A percentile compares a stretch with the other conserved stretches of the same genome.
These are phyloP conservation scores for Plasmodium sp. DNA, from an alignment of 169 alveolate genomes.

Conservation along the genomic window DNA sequence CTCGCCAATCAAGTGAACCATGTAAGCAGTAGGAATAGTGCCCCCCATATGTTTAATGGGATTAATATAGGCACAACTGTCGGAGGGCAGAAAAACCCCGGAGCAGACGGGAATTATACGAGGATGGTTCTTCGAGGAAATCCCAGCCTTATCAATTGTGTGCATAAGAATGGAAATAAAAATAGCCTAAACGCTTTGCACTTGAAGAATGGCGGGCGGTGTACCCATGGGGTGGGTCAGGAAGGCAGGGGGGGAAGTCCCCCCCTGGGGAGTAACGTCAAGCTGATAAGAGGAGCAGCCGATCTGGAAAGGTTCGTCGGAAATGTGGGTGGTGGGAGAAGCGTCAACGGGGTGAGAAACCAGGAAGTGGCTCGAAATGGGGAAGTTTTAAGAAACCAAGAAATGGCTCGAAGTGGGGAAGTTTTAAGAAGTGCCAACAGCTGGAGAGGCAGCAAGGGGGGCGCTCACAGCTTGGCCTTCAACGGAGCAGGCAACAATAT, in stretches of 20 bases:
- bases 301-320: neutral
- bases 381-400: neutral
- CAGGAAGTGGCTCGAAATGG: neutral
- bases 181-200: neutral
- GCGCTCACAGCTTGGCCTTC: neutral
- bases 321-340: neutral
- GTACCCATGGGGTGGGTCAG: neutral
- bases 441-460: neutral
- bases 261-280: neutral
- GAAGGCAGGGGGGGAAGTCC: neutral
- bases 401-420: neutral
- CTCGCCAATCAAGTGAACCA: neutral
- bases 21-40: neutral
- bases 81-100: neutral
- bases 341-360: neutral
- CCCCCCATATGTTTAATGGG: neutral
- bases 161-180: neutral
- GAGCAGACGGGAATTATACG: neutral
- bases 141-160: neutral
- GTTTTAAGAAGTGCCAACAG: neutral
- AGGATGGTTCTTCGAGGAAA: neutral
- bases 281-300: neutral
- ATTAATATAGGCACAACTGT: neutral
- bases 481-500: neutral
- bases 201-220: neutral